phyloP scores from a whole-genome alignment of 2,329 filamentous ascomycete species.

The Colletotrichum gloeosporioides region DNA sequence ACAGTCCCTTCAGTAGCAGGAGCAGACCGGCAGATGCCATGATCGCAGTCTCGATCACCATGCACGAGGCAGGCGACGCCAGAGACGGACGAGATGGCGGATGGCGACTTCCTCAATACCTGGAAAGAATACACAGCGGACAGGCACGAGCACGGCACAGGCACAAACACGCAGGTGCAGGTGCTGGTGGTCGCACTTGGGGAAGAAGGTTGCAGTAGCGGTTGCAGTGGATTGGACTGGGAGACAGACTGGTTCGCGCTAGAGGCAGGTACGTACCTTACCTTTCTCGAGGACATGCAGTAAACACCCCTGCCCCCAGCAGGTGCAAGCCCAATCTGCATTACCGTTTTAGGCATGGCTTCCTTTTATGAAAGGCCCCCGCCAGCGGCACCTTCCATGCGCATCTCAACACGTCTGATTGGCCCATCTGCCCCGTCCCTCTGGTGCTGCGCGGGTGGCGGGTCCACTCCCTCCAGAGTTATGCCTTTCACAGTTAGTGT shows the following conservation, averaged over 20 bases:
- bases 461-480: not conserved
- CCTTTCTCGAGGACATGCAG: not conserved
- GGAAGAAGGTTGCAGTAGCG: slow-evolving; percentile 23
- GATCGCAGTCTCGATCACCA: not conserved
- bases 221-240: slow-evolving; percentile 1
- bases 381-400: slow-evolving; percentile 3
- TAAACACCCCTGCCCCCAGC: not conserved
- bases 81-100: not conserved
- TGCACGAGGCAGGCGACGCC: not conserved
- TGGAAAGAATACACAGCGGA: not conserved
- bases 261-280: not conserved
- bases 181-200: not conserved
- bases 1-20: not conserved
- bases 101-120: not conserved
- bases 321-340: not conserved
- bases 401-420: not conserved
- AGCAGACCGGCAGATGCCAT: not conserved
- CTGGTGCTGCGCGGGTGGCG: not conserved
- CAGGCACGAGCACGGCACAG: not conserved
- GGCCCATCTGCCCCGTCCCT: not conserved
- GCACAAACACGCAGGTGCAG: not conserved
- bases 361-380: not conserved
- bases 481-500: not conserved
- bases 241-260: slow-evolving; percentile 4
- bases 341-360: not conserved